Base-by-base conservation (phyloP, 2,329 filamentous ascomycete genomes). In the Blastomyces emzantsi region DNA sequence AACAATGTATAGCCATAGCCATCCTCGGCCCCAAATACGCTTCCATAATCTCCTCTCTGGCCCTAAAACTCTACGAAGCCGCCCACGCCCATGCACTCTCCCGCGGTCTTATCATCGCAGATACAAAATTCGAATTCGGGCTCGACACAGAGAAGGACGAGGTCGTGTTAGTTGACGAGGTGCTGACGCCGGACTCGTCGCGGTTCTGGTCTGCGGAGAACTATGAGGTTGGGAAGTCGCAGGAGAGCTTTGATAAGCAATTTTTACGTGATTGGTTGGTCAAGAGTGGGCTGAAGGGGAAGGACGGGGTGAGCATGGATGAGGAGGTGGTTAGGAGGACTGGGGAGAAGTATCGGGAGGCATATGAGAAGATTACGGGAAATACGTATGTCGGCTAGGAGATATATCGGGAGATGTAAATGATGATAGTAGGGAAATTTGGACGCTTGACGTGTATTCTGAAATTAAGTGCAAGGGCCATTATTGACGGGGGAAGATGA, bases 191-290 rank as follows among this genome's bases (percentile, higher is more conserved):
- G 2, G 88, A 91, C 74, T 88, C 85, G 62, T 93, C 89, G 60
- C 85, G 92, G 19, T 96, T 96, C 82, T 97, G 93, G 92, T 87
- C 87, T 0, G 85, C 83, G 67, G 86, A 86, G 54, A 81, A 81
- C 56, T 95, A 93, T 73, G 82, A 86, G 72, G 76, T 89, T 22
- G 92, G 92, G 1, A 82, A 81, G 66, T 83, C 88, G 63, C 91
- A 95, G 79, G 83, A 88, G 62, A 94, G 90, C 76, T 94, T 93
- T 69, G 92, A 97, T 74, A 97, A 97, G 82, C 89, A 92, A 78
- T 87, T 83, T 71, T 75, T 96, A 68, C 81, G 92, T 45, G 87
- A 97, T 77, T 97, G 91, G 90, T 76, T 97, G 70, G 88, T 86
- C 2, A 77, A 74, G 58, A 81, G 88, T 64, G 89, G 89, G 0